phyloP scores from a whole-genome alignment of 495 filamentous ascomycete species.

The Penicillium turbatum region DNA sequence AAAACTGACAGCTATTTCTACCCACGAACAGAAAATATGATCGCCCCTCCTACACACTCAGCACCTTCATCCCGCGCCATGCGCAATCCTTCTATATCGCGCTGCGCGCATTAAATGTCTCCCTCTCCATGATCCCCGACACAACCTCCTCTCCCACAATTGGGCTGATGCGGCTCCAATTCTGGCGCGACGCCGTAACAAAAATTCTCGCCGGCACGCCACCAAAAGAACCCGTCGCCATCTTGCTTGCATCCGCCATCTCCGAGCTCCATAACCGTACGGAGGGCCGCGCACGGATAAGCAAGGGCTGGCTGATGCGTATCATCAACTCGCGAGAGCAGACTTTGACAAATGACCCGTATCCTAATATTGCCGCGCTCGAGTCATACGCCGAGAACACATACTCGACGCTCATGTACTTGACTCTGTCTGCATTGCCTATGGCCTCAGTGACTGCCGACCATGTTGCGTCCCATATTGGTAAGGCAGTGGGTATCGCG shows the following conservation, averaged over 20 bases:
- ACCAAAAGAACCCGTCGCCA: constrained; percentile 86
- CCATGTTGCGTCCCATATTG: constrained; percentile 89
- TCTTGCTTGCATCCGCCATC: constrained; percentile 70
- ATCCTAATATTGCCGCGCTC: constrained; percentile 63
- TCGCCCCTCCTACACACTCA: constrained; percentile 79
- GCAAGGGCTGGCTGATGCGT: constrained; percentile 76
- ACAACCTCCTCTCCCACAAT: constrained; percentile 75
- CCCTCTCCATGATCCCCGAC: constrained; percentile 83
- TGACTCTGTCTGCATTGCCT: constrained; percentile 72
- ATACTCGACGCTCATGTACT: constrained; percentile 88
- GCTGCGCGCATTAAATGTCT: constrained; percentile 87
- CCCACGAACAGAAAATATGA: constrained; percentile 62
- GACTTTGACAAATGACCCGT: constrained; percentile 79
- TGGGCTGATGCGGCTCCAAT: constrained; percentile 83
- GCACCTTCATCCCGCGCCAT: constrained; percentile 70
- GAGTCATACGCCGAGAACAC: constrained; percentile 92
- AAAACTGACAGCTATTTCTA: constrained; percentile 7
- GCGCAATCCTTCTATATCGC: constrained; percentile 80
- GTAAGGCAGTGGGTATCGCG: constrained; percentile 85
- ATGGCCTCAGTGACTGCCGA: constrained; percentile 79
- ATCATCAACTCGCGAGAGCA: constrained; percentile 76
- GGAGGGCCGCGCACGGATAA: constrained; percentile 53
- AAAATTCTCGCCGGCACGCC: constrained; percentile 67
- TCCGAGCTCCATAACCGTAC: constrained; percentile 53
- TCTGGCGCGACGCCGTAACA: constrained; percentile 84